These are phyloP conservation scores for Capsella rubella DNA, from an alignment of 441 rosid genomes.

Conservation along the genomic window DNA sequence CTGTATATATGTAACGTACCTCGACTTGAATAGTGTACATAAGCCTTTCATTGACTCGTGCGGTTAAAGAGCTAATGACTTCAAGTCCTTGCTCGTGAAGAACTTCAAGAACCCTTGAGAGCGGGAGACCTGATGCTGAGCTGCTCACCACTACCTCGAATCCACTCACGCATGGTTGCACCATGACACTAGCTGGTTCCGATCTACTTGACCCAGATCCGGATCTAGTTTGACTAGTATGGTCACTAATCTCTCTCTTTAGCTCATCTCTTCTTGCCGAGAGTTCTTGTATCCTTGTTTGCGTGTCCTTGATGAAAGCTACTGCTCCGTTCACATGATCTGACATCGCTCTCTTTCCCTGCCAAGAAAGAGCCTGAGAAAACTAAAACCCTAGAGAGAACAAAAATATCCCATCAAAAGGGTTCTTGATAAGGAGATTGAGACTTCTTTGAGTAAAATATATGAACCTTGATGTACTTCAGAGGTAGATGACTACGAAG, in stretches of 20 bases:
- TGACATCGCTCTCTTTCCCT: constrained; percentile 86
- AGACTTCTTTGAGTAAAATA: neutral
- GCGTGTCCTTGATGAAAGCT: constrained; percentile 63
- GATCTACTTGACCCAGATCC: constrained; percentile 33
- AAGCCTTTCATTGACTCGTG: constrained; percentile 56
- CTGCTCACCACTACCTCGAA: constrained; percentile 59
- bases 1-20: constrained; percentile 47
- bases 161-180: constrained; percentile 61
- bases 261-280: constrained; percentile 58
- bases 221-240: constrained; percentile 29
- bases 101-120: constrained; percentile 61
- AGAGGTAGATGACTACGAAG: constrained; percentile 85
- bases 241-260: constrained; percentile 38
- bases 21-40: constrained; percentile 65
- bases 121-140: constrained; percentile 44
- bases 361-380: constrained; percentile 21
- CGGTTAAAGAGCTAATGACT: constrained; percentile 62
- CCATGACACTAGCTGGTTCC: constrained; percentile 44
- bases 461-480: constrained; percentile 68
- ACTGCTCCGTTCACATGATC: constrained; percentile 85
- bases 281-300: constrained; percentile 53
- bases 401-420: neutral
- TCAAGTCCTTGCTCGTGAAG: constrained; percentile 61
- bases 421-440: neutral
- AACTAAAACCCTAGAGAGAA: constrained; percentile 36